A percentile compares a stretch with the other conserved stretches of the same genome.
Conservation (phyloP, 208 protist species). For the Trichomonas tenax region DNA sequence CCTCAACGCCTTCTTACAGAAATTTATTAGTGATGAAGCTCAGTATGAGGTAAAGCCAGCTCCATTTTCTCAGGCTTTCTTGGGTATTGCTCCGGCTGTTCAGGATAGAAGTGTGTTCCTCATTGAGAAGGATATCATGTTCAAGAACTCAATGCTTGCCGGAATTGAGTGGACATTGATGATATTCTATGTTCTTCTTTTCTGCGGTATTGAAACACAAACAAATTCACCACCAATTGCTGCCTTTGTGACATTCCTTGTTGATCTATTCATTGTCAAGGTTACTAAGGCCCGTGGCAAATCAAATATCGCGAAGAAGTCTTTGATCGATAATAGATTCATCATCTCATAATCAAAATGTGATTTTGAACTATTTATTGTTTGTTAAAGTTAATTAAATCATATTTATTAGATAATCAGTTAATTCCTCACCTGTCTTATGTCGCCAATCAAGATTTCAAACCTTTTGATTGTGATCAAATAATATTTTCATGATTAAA, state of each 20-base stretch:
- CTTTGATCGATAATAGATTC: not conserved
- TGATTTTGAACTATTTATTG: not conserved
- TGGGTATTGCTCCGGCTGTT: not conserved
- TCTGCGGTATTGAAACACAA: not conserved
- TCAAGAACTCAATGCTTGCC: not conserved
- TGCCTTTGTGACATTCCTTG: not conserved
- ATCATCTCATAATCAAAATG: not conserved
- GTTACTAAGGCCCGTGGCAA: not conserved
- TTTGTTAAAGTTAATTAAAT: too few relatives aligned
- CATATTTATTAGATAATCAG: too few relatives aligned
- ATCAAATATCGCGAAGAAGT: not conserved
- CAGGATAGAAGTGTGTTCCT: not conserved
- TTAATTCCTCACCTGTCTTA: too few relatives aligned
- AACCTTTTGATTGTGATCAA: too few relatives aligned
- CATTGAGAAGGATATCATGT: not conserved
- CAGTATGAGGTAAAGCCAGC: not conserved
- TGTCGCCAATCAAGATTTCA: too few relatives aligned
- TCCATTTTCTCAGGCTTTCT: not conserved
- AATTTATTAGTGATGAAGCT: not conserved
- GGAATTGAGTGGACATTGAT: not conserved
- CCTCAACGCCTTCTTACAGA: not conserved
- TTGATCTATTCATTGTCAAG: not conserved
- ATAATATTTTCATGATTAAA: too few relatives aligned
- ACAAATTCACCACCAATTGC: not conserved
- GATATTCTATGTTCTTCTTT: not conserved